Evolutionary conservation across 352 stramenopile genomes (phyloP).

Genomic region (Phytophthora fragariaefolia): DNA sequence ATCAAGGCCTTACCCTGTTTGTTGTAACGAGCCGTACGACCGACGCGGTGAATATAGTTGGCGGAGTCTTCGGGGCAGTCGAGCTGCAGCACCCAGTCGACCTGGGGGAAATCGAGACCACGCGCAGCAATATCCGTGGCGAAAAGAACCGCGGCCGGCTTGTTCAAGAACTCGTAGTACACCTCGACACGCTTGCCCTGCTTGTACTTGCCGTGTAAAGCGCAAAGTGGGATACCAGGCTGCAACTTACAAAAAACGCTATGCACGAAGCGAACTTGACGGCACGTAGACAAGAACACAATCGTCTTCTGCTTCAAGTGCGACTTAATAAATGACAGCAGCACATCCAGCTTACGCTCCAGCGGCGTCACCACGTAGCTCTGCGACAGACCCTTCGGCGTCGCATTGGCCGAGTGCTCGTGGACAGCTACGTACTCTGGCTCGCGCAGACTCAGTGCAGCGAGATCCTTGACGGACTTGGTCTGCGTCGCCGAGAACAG

Average conservation of each 20-base stretch:
- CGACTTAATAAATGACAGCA: constrained; percentile 99
- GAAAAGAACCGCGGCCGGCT: constrained; percentile 95
- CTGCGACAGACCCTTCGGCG: constrained; percentile 94
- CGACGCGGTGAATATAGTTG: constrained; percentile 99
- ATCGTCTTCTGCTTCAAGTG: constrained; percentile 99
- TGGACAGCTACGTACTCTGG: constrained; percentile 98
- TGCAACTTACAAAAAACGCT: constrained; percentile 97
- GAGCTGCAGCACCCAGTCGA: constrained; percentile 99
- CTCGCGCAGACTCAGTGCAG: constrained; percentile 93
- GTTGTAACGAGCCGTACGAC: constrained; percentile 96
- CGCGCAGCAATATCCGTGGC: constrained; percentile 98
- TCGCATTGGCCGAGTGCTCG: constrained; percentile 91
- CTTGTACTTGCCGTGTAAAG: constrained; percentile 99
- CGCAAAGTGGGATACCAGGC: constrained; percentile 96
- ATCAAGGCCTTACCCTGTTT: constrained; percentile 94
- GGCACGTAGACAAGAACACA: constrained; percentile 98
- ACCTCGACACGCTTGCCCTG: constrained; percentile 98
- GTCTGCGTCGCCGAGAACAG: constrained; percentile 98
- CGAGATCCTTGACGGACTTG: constrained; percentile 97
- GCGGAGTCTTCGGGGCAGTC: constrained; percentile 97
- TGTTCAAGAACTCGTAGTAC: constrained; percentile 99
- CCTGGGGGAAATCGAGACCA: constrained; percentile 98
- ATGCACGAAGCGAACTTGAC: constrained; percentile 96
- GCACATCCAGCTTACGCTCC: constrained; percentile 97
- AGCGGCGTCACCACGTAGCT: constrained; percentile 96